Base-by-base conservation (phyloP, 805 yeast species). In the Candida ovalis region DNA sequence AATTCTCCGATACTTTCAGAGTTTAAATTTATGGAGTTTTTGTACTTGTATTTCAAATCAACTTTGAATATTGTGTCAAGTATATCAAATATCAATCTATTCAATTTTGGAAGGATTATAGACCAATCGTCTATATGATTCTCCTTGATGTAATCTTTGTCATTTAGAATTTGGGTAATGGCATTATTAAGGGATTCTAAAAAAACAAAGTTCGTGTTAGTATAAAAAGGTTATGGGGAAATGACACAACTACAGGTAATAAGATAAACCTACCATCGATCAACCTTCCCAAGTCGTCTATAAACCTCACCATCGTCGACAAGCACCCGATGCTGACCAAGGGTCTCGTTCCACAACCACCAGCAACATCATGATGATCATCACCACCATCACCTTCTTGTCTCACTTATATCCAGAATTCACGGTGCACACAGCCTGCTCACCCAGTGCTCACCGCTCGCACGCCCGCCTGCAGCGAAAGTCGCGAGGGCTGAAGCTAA, bases 111-210 rank as follows among this genome's bases (percentile, higher is more conserved):
- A 1, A 57, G 52, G 7, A 53, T 35, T 2, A 36, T 45, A 0
- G 46, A 10, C 63, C 63, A 60, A 1, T 45, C 25, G 3, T n/a
- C 35, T 1, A 22, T 27, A 23, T 59, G 63, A 36, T 54, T 50
- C 10, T 41, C 49, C 38, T 35, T 15, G 15, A 54, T 43, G 43
- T 54, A 58, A 13, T 55, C 61, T 38, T 39, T 44, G 24, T 59
- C 61, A 13, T 45, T 17, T 3, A 54, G 13, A 8, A 57, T 51
- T 21, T 42, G 54, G n/a, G 37, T 40, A 3, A 59, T 43, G 4
- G 53, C 41, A 7, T 24, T 23, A 21, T 36, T 42, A 21, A 53
- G 49, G 17, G 51, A 28, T n/a, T 50, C 59, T 43, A 8, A 3
- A 3, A 19, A 10, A 19, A 32, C 23, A 30, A 27, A 8, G 30